Evolutionary conservation across 2,329 filamentous ascomycete genomes (phyloP).

Genomic region (Ascocoryne sarcoides): DNA sequence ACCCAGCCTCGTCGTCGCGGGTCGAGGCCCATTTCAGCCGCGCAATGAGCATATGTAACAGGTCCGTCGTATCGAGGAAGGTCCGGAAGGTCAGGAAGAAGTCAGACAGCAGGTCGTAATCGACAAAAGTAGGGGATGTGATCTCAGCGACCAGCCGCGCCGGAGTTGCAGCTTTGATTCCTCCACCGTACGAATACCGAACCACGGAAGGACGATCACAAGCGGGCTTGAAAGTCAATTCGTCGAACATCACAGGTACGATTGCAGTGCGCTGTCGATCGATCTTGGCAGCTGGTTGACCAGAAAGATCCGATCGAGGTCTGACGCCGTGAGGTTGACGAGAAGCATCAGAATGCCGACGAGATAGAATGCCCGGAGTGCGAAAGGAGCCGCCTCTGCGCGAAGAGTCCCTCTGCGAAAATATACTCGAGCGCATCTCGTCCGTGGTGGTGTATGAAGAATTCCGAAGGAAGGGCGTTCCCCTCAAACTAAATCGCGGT

Average conservation of each 20-base stretch:
- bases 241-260: constrained; percentile 73
- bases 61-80: constrained; percentile 68
- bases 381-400: constrained; percentile 17
- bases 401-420: constrained; percentile 35
- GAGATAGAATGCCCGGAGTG: constrained; percentile 20
- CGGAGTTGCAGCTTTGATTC: constrained; percentile 83
- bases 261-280: constrained; percentile 34
- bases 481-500: constrained; percentile 67
- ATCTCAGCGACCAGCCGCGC: constrained; percentile 91
- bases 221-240: constrained; percentile 67
- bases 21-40: constrained; percentile 80
- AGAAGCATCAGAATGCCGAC: constrained; percentile 27
- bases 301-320: constrained; percentile 7
- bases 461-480: constrained; percentile 68
- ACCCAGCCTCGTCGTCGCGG: constrained; percentile 72
- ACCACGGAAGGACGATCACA: constrained; percentile 75
- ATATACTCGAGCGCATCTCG: constrained; percentile 56
- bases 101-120: constrained; percentile 94
- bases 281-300: constrained; percentile 10
- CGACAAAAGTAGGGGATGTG: constrained; percentile 88
- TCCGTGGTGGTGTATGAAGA: constrained; percentile 75
- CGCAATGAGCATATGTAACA: constrained; percentile 77
- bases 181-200: constrained; percentile 63
- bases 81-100: constrained; percentile 94
- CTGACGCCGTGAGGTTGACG: constrained; percentile 16